These are phyloP conservation scores for Phytophthora sp. DNA, from an alignment of 352 stramenopile species.

Conservation along the genomic window DNA sequence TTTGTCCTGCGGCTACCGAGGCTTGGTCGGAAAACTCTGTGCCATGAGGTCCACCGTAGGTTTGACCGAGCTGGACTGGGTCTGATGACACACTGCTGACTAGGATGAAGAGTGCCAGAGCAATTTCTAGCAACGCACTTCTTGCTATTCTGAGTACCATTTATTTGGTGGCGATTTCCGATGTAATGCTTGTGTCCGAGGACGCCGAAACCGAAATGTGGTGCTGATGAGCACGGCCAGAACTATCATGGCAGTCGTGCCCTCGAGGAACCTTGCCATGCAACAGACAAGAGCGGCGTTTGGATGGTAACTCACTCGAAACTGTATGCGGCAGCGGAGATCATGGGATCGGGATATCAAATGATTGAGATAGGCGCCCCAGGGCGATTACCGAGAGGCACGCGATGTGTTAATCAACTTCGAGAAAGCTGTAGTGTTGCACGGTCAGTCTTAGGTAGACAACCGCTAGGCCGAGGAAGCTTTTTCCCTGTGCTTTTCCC, in stretches of 20 bases:
- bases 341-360: constrained; percentile 24
- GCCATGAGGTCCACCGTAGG: constrained; percentile 24
- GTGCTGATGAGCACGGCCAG: neutral
- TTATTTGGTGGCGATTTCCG: neutral
- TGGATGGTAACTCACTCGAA: constrained; percentile 12
- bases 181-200: neutral
- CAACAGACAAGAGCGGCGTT: neutral
- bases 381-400: constrained; percentile 27
- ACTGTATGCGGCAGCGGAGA: constrained; percentile 1
- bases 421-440: no score
- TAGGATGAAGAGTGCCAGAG: neutral
- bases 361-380: constrained; percentile 22
- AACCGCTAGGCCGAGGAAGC: no score
- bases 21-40: constrained; percentile 22
- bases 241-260: constrained; percentile 12
- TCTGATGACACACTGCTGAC: constrained; percentile 3
- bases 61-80: constrained; percentile 20
- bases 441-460: no score
- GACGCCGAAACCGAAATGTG: neutral
- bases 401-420: neutral
- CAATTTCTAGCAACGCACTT: neutral
- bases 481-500: no score
- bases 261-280: constrained; percentile 2
- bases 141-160: neutral
- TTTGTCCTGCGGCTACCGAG: constrained; percentile 17